A percentile compares a stretch with the other conserved stretches of the same genome.
Conservation (phyloP, 169 alveolate genomes). For the Plasmodium berghei region DNA sequence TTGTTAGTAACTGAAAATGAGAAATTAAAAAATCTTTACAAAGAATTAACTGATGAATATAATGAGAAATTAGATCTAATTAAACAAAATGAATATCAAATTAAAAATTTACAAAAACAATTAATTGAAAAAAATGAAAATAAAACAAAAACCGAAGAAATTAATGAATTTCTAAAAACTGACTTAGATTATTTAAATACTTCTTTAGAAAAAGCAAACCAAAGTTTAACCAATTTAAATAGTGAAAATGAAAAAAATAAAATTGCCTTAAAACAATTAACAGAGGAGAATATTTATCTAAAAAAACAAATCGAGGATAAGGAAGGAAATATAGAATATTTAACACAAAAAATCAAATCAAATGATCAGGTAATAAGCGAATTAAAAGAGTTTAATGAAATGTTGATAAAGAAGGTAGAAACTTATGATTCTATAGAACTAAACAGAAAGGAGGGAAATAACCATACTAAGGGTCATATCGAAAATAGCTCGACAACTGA, state of each 20-base stretch:
- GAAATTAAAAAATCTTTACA: constrained; percentile 22
- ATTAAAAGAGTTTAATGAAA: constrained; percentile 56
- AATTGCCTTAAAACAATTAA: constrained; percentile 20
- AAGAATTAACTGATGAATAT: constrained; percentile 36
- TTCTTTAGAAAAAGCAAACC: constrained; percentile 53
- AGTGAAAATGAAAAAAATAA: constrained; percentile 49
- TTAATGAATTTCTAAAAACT: constrained; percentile 44
- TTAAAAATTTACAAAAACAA: constrained; percentile 22
- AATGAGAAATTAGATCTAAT: constrained; percentile 41
- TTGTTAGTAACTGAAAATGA: constrained; percentile 21
- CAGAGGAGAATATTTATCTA: constrained; percentile 30
- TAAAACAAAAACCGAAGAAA: constrained; percentile 40
- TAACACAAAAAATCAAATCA: constrained; percentile 31
- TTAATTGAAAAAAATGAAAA: constrained; percentile 48
- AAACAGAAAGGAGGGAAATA: background rate
- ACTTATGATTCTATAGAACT: background rate
- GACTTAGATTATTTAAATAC: constrained; percentile 53
- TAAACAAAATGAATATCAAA: constrained; percentile 30
- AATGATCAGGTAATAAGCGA: constrained; percentile 26
- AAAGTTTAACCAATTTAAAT: constrained; percentile 48
- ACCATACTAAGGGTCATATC: background rate
- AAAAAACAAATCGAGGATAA: constrained; percentile 36
- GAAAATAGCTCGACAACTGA: background rate
- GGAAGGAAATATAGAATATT: constrained; percentile 18
- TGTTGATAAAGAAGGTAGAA: constrained; percentile 24